Percentiles rank a stretch among this genome's conserved stretches.
Evolutionary conservation across 208 protist species (phyloP).

Genomic region (Leishmania guyanensis): DNA sequence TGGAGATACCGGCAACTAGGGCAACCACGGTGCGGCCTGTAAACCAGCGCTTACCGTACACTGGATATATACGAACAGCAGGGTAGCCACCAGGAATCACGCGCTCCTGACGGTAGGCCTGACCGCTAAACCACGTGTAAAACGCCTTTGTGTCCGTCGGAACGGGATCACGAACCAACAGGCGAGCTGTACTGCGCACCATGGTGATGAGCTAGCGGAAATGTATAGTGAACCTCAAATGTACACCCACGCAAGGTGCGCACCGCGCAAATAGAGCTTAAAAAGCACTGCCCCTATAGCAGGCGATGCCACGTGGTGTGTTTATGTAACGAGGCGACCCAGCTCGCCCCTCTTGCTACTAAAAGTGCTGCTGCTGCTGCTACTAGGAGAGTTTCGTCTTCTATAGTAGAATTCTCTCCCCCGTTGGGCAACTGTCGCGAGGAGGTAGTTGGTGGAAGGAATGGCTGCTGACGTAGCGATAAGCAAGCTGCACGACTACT

Average conservation of each 20-base stretch:
- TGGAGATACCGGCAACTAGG: constrained; percentile 79
- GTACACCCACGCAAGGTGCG: neutral
- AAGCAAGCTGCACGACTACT: neutral
- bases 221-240: neutral
- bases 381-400: neutral
- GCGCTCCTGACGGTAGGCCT: constrained; percentile 90
- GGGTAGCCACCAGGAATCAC: constrained; percentile 87
- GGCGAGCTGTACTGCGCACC: constrained; percentile 50
- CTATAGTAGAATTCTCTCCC: neutral
- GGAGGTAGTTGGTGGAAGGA: neutral
- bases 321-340: neutral
- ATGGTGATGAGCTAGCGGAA: constrained; percentile 25
- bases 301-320: neutral
- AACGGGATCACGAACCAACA: constrained; percentile 85
- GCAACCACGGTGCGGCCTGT: constrained; percentile 88
- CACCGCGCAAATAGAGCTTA: constrained; percentile 5
- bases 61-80: constrained; percentile 85
- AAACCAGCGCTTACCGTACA: constrained; percentile 92
- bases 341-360: neutral
- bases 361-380: neutral
- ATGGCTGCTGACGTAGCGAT: neutral
- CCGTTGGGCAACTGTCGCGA: neutral
- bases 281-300: neutral
- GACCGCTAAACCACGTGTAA: constrained; percentile 90
- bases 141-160: constrained; percentile 88